Evolutionary conservation across 805 yeast genomes (phyloP).

Genomic region (Wickerhamomyces chambardii): DNA sequence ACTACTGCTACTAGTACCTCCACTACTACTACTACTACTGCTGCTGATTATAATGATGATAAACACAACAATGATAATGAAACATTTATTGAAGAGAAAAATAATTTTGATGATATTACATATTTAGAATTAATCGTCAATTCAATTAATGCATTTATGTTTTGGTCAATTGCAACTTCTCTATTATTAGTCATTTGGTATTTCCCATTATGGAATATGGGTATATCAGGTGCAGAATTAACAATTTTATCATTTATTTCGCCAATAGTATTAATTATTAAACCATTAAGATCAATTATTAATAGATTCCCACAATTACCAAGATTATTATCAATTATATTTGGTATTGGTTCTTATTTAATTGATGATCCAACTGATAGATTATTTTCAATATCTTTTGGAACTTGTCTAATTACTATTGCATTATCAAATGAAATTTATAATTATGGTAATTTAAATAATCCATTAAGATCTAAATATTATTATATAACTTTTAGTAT

Average conservation of each 20-base stretch:
- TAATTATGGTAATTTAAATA: constrained; percentile 12
- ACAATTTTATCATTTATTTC: constrained; percentile 47
- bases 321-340: constrained; percentile 41
- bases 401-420: constrained; percentile 52
- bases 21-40: too few species aligned
- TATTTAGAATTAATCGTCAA: constrained; percentile 31
- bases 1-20: background rate
- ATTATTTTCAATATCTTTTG: constrained; percentile 56
- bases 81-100: too few species aligned
- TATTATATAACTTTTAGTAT: constrained; percentile 46
- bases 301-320: constrained; percentile 41
- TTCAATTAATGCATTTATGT: constrained; percentile 59
- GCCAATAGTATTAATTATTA: constrained; percentile 45
- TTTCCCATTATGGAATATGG: constrained; percentile 98
- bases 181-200: constrained; percentile 88
- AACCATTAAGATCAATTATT: constrained; percentile 31
- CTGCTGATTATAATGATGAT: too few species aligned
- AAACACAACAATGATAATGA: too few species aligned
- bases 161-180: constrained; percentile 81
- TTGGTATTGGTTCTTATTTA: constrained; percentile 72
- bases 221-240: constrained; percentile 90
- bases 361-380: constrained; percentile 63
- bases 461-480: constrained; percentile 12
- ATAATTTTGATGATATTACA: constrained; percentile 16
- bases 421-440: constrained; percentile 33